Percentiles rank a stretch among this genome's conserved stretches.
These are phyloP conservation scores for Mucor piriformis DNA, from an alignment of 371 early-diverging fungal species.

Conservation along the genomic window DNA sequence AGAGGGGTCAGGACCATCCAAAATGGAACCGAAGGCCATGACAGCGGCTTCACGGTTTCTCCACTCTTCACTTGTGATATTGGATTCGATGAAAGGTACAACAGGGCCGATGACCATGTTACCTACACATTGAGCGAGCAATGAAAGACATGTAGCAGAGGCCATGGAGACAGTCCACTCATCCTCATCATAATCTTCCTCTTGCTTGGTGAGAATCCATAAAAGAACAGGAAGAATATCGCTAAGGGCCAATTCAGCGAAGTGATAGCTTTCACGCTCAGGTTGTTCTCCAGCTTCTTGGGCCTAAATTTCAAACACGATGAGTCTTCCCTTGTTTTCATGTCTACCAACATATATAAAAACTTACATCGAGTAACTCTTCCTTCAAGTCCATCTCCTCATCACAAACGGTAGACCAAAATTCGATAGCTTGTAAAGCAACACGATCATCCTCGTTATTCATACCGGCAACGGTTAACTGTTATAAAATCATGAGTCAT, in stretches of 20 bases:
- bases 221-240: slow-evolving; percentile 89
- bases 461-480: slow-evolving; percentile 92
- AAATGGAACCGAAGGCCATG: slow-evolving; percentile 97
- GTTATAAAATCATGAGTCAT: slow-evolving; percentile 1
- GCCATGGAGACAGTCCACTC: slow-evolving; percentile 98
- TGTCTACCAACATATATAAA: too few relatives aligned
- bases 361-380: slow-evolving; percentile 47
- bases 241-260: slow-evolving; percentile 76
- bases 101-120: slow-evolving; percentile 79
- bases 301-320: slow-evolving; percentile 40
- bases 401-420: slow-evolving; percentile 98
- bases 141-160: slow-evolving; percentile 91
- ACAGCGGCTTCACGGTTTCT: slow-evolving; percentile 94
- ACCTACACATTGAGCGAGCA: slow-evolving; percentile 82
- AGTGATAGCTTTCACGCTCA: slow-evolving; percentile 66
- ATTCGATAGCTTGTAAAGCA: slow-evolving; percentile 95
- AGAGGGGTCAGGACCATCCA: slow-evolving; percentile 85
- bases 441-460: slow-evolving; percentile 77
- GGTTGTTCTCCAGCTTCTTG: slow-evolving; percentile 56
- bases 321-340: too few relatives aligned
- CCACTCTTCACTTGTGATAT: slow-evolving; percentile 89
- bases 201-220: slow-evolving; percentile 87
- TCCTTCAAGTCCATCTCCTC: slow-evolving; percentile 80
- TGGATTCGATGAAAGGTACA: slow-evolving; percentile 87
- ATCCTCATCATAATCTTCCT: slow-evolving; percentile 97